Evolutionary conservation across 805 yeast genomes (phyloP).

Genomic region (Candida suzukii): DNA sequence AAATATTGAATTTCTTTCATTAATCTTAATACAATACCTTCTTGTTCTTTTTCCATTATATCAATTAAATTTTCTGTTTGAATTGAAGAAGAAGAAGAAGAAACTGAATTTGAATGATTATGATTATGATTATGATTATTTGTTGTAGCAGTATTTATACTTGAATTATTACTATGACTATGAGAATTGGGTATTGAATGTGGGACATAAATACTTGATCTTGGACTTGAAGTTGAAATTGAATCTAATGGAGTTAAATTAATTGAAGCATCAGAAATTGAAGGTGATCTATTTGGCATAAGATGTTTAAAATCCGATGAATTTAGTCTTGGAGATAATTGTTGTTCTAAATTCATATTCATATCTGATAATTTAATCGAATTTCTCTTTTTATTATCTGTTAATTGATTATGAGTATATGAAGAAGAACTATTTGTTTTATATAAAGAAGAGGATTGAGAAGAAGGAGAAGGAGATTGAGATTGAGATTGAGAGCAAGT

Average conservation of each 20-base stretch:
- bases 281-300: conserved; percentile 17
- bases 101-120: no score
- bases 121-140: conserved; percentile 3
- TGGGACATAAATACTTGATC: conserved; percentile 2
- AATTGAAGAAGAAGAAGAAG: conserved; percentile 14
- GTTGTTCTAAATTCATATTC: not conserved
- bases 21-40: conserved; percentile 60
- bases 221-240: conserved; percentile 9
- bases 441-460: no score
- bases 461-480: no score
- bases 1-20: conserved; percentile 54
- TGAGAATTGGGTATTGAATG: not conserved
- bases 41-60: conserved; percentile 68
- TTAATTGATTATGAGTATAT: no score
- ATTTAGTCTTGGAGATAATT: conserved; percentile 10
- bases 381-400: not conserved
- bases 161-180: no score
- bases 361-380: no score
- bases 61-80: conserved; percentile 46
- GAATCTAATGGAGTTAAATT: conserved; percentile 4
- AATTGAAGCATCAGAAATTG: conserved; percentile 9
- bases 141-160: no score
- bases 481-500: no score
- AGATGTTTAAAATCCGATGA: conserved; percentile 13
- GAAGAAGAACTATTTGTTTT: no score